Evolutionary conservation across 371 early-diverging fungal species (phyloP).

Genomic region (Apophysomyces trapeziformis): DNA sequence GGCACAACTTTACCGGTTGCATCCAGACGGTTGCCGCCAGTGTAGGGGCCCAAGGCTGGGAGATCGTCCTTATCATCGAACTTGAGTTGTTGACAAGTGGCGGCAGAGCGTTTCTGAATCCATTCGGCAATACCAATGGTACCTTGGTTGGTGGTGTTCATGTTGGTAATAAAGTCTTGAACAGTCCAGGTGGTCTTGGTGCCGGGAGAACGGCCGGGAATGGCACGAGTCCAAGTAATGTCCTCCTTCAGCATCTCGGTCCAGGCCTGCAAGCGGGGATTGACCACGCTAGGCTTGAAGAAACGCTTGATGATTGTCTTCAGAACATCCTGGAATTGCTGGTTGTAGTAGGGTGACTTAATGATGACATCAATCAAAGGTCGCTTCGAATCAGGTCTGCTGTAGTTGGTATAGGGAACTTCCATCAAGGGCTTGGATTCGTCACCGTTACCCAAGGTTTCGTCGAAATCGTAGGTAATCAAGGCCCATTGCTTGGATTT

Average conservation of each 20-base stretch:
- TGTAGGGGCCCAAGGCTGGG: slow-evolving; percentile 40
- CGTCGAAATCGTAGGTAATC: slow-evolving; percentile 63
- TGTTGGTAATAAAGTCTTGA: slow-evolving; percentile 45
- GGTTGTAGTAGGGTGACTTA: slow-evolving; percentile 46
- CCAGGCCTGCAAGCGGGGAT: slow-evolving; percentile 57
- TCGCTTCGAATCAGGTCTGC: slow-evolving; percentile 39
- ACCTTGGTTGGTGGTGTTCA: slow-evolving; percentile 29
- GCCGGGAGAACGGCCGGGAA: slow-evolving; percentile 52
- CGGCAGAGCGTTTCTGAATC: slow-evolving; percentile 36
- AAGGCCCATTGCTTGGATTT: slow-evolving; percentile 50
- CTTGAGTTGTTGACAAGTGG: slow-evolving; percentile 37
- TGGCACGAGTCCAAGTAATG: slow-evolving; percentile 55
- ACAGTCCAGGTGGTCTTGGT: slow-evolving; percentile 42
- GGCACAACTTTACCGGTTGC: slow-evolving; percentile 35
- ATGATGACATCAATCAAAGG: slow-evolving; percentile 46
- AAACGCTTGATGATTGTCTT: slow-evolving; percentile 56
- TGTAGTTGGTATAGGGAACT: slow-evolving; percentile 45
- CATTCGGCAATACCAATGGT: slow-evolving; percentile 34
- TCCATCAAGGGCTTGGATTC: slow-evolving; percentile 36
- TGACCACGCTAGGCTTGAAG: slow-evolving; percentile 56
- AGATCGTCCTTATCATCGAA: slow-evolving; percentile 47
- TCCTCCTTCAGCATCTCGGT: slow-evolving; percentile 55
- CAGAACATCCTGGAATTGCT: slow-evolving; percentile 49
- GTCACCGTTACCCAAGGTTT: slow-evolving; percentile 53
- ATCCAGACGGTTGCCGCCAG: slow-evolving; percentile 34